Conservation (phyloP, 2,329 filamentous ascomycete genomes). For the Ophiostoma ulmi region DNA sequence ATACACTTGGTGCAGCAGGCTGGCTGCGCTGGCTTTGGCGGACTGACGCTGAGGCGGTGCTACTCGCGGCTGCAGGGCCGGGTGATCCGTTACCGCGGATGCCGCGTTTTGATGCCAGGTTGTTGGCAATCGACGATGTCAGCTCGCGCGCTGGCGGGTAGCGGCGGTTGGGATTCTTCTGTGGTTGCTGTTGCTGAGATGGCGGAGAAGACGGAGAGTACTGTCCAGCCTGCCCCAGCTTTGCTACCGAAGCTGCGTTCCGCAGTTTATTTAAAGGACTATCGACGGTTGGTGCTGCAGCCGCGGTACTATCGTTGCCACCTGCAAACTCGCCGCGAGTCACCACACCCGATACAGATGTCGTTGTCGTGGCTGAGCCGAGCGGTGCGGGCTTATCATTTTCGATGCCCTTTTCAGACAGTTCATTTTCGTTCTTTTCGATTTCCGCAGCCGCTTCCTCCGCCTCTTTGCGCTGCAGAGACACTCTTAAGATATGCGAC, state of each 20-base stretch:
- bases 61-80: neutral
- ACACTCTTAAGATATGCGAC: slow-evolving; percentile 69
- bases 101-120: slow-evolving; percentile 77
- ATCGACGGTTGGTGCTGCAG: neutral
- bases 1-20: slow-evolving; percentile 66
- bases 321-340: slow-evolving; percentile 27
- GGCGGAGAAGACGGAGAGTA: neutral
- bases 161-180: slow-evolving; percentile 33
- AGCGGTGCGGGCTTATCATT: slow-evolving; percentile 9
- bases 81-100: slow-evolving; percentile 46
- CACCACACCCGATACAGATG: slow-evolving; percentile 24
- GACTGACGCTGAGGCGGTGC: slow-evolving; percentile 31
- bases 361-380: slow-evolving; percentile 20
- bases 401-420: slow-evolving; percentile 9
- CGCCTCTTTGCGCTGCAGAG: slow-evolving; percentile 45
- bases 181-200: neutral
- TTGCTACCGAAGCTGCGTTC: neutral
- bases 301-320: neutral
- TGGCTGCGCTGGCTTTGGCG: slow-evolving; percentile 56
- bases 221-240: neutral
- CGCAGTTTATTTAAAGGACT: neutral
- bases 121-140: slow-evolving; percentile 80
- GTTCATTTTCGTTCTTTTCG: slow-evolving; percentile 25
- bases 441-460: slow-evolving; percentile 15
- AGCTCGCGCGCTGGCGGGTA: slow-evolving; percentile 61